A percentile compares a stretch with the other conserved stretches of the same genome.
phyloP scores from a whole-genome alignment of 179 eudicot species.

The Drosera spatulata region DNA sequence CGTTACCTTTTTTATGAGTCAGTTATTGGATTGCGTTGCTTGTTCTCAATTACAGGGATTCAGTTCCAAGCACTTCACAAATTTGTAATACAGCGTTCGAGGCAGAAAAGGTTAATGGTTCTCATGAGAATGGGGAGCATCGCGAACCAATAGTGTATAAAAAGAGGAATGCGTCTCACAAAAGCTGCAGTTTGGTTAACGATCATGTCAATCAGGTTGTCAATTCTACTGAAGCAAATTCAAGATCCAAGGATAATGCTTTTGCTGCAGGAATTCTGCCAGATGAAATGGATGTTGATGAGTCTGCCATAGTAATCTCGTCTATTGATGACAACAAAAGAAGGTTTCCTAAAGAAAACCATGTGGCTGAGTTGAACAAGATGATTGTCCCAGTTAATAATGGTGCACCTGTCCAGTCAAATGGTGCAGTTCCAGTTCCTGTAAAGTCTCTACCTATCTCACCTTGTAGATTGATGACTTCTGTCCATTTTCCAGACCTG shows the following conservation, averaged over 20 bases:
- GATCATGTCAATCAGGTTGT: slow-evolving; percentile 7
- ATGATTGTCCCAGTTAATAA: slow-evolving; percentile 7
- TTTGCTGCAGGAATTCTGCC: slow-evolving; percentile 11
- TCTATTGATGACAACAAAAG: slow-evolving; percentile 12
- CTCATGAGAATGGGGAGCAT: slow-evolving; percentile 10
- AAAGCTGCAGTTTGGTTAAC: slow-evolving; percentile 8
- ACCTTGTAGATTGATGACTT: no score
- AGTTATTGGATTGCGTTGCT: no score
- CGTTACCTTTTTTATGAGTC: no score
- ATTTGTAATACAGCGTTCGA: slow-evolving; percentile 2
- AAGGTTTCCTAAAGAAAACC: slow-evolving; percentile 2
- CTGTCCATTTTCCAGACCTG: no score
- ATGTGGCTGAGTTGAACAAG: slow-evolving; percentile 19
- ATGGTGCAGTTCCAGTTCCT: not conserved
- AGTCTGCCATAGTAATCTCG: slow-evolving; percentile 9
- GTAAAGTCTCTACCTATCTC: no score
- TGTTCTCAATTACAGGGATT: slow-evolving; percentile 10
- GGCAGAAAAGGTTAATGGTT: not conserved
- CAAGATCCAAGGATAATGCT: slow-evolving; percentile 9
- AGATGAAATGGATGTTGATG: slow-evolving; percentile 15
- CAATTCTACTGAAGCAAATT: slow-evolving; percentile 13
- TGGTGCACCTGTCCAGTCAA: slow-evolving; percentile 5
- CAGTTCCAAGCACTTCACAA: slow-evolving; percentile 1
- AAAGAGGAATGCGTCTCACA: slow-evolving; percentile 19
- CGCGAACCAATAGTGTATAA: slow-evolving; percentile 18